Evolutionary conservation across 371 early-diverging fungal species (phyloP).

Genomic region (Nosema muscidifuracis): DNA sequence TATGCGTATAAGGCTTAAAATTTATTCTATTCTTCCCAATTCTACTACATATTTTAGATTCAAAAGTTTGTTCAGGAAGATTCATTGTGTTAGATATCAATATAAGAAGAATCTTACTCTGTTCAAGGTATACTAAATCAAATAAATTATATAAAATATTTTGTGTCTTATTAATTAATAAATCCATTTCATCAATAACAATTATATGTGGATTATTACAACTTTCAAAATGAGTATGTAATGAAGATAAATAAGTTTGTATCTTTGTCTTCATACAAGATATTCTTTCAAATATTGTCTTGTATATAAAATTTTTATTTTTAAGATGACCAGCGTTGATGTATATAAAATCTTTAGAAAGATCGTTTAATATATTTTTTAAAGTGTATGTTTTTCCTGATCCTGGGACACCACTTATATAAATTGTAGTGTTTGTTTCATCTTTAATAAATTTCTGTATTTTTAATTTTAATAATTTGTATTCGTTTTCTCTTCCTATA

Average conservation of each 20-base stretch:
- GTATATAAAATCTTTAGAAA: constrained; percentile 27
- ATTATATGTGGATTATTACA: constrained; percentile 63
- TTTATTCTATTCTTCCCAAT: constrained; percentile 67
- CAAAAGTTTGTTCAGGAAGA: constrained; percentile 80
- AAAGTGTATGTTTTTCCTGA: constrained; percentile 62
- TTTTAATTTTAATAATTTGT: constrained; percentile 36
- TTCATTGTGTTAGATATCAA: constrained; percentile 97
- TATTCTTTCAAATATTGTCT: constrained; percentile 31
- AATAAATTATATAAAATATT: constrained; percentile 90
- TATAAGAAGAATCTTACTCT: constrained; percentile 75
- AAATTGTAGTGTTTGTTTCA: constrained; percentile 45
- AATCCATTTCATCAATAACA: constrained; percentile 90
- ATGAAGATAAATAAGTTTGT: not conserved
- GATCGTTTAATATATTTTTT: constrained; percentile 29
- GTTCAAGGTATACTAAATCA: constrained; percentile 75
- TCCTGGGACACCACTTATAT: constrained; percentile 63
- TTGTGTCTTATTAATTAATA: constrained; percentile 80
- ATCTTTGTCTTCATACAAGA: not conserved
- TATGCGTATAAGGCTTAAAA: constrained; percentile 54
- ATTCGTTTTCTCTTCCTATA: constrained; percentile 58
- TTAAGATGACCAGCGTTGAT: constrained; percentile 34
- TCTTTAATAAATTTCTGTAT: constrained; percentile 45
- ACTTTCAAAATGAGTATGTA: constrained; percentile 33
- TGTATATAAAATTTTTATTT: constrained; percentile 40
- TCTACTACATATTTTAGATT: constrained; percentile 81